phyloP scores from a whole-genome alignment of 305 asterid species.

The Lippia alba region DNA sequence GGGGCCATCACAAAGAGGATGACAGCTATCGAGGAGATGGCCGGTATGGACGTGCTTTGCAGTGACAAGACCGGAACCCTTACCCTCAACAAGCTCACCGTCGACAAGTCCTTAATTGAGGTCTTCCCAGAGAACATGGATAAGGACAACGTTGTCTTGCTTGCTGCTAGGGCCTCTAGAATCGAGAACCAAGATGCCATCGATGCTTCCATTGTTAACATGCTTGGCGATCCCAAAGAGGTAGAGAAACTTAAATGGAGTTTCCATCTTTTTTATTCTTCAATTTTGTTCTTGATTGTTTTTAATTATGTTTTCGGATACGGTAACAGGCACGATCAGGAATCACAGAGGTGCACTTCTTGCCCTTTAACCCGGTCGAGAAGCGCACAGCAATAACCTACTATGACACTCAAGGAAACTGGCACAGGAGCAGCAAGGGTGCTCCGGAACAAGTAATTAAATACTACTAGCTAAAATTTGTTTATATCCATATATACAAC shows the following conservation, averaged over 20 bases:
- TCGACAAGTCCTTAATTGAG: conserved; percentile 70
- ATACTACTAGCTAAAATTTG: not conserved
- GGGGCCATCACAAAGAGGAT: conserved; percentile 95
- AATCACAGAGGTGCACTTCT: conserved; percentile 78
- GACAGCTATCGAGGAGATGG: conserved; percentile 97
- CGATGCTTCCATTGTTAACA: conserved; percentile 82
- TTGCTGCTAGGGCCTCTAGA: conserved; percentile 79
- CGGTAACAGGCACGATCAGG: conserved; percentile 61
- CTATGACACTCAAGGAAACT: conserved; percentile 62
- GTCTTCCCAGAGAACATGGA: conserved; percentile 60
- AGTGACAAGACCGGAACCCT: conserved; percentile 93
- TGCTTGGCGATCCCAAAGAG: conserved; percentile 84
- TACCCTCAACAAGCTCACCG: conserved; percentile 86
- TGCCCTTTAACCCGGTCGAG: conserved; percentile 88
- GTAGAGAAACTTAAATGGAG: conserved; percentile 32
- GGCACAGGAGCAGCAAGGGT: conserved; percentile 88
- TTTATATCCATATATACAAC: too few species aligned
- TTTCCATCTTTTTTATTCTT: not conserved
- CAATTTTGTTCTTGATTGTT: not conserved
- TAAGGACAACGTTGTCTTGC: conserved; percentile 53
- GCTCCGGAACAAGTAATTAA: conserved; percentile 85
- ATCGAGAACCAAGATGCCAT: conserved; percentile 87
- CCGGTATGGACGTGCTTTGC: conserved; percentile 92
- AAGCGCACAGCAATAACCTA: conserved; percentile 90
- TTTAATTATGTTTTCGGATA: not conserved